Evolutionary conservation across 257 asterid species (phyloP).

Genomic region (Henckelia pumila): DNA sequence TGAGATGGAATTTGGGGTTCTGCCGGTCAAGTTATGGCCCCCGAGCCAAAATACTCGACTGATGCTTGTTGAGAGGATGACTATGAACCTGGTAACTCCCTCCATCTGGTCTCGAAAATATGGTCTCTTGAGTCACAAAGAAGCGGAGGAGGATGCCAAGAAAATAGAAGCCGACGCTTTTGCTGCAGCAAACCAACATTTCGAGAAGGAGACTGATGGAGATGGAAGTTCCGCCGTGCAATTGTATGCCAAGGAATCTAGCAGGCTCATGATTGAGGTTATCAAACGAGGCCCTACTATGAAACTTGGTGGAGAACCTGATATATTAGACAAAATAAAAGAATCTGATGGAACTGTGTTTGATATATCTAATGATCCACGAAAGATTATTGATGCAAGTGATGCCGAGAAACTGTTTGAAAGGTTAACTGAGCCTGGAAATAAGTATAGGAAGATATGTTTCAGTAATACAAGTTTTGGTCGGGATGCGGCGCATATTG

Average conservation of each 20-base stretch:
- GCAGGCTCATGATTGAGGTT: conserved; percentile 86
- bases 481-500: conserved; percentile 72
- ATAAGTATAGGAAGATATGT: conserved; percentile 63
- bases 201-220: conserved; percentile 68
- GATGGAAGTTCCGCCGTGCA: conserved; percentile 93
- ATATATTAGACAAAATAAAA: conserved; percentile 41
- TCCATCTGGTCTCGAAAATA: conserved; percentile 79
- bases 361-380: conserved; percentile 82
- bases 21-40: conserved; percentile 79
- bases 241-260: conserved; percentile 85
- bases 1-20: conserved; percentile 53
- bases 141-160: conserved; percentile 81
- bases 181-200: conserved; percentile 65
- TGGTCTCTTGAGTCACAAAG: conserved; percentile 68
- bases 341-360: conserved; percentile 48
- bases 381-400: conserved; percentile 52
- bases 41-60: conserved; percentile 64
- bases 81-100: conserved; percentile 66
- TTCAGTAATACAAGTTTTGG: conserved; percentile 93
- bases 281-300: conserved; percentile 66
- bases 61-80: conserved; percentile 78
- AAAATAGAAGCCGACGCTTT: conserved; percentile 65
- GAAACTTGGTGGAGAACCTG: conserved; percentile 44
- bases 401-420: conserved; percentile 69
- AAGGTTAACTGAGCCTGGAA: conserved; percentile 54